These are phyloP conservation scores for Blastosporella zonata DNA, from an alignment of 1,284 basidiomycete genomes.

Conservation along the genomic window DNA sequence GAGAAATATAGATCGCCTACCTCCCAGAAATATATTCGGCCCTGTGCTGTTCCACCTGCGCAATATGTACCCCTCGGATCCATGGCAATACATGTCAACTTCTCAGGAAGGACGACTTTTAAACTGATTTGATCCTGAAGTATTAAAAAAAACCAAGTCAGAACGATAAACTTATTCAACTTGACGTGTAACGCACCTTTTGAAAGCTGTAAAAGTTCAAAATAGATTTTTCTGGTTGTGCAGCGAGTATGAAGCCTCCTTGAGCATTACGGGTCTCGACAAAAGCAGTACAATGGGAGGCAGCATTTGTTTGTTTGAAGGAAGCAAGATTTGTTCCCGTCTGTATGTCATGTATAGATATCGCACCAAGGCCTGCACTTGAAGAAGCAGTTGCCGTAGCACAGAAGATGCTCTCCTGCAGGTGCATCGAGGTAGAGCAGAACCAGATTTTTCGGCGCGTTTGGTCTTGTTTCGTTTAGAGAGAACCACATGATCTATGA, in stretches of 20 bases:
- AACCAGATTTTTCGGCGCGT: slow-evolving; percentile 14
- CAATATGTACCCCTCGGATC: slow-evolving; percentile 76
- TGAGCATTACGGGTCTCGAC: slow-evolving; percentile 62
- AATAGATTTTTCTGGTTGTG: slow-evolving; percentile 78
- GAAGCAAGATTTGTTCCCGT: slow-evolving; percentile 65
- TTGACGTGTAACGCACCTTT: slow-evolving; percentile 46
- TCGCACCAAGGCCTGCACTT: slow-evolving; percentile 51
- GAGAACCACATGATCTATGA: slow-evolving; percentile 10
- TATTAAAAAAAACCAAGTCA: background rate
- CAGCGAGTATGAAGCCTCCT: slow-evolving; percentile 74
- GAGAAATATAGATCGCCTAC: slow-evolving; percentile 41
- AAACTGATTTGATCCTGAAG: slow-evolving; percentile 81
- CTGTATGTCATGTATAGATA: slow-evolving; percentile 71
- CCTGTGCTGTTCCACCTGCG: slow-evolving; percentile 85
- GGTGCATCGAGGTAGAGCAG: slow-evolving; percentile 41
- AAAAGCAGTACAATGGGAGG: slow-evolving; percentile 54
- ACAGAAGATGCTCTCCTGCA: slow-evolving; percentile 69
- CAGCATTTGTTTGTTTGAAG: slow-evolving; percentile 72
- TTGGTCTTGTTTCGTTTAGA: slow-evolving; percentile 10
- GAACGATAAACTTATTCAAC: slow-evolving; percentile 1
- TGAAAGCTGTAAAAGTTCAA: slow-evolving; percentile 83
- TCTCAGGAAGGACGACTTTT: slow-evolving; percentile 89
- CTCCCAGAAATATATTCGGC: slow-evolving; percentile 95
- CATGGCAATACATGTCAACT: slow-evolving; percentile 74
- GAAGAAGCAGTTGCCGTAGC: slow-evolving; percentile 51